Evolutionary conservation across 108 stramenopile species (phyloP).

Genomic region (Thalassiosira profunda): DNA sequence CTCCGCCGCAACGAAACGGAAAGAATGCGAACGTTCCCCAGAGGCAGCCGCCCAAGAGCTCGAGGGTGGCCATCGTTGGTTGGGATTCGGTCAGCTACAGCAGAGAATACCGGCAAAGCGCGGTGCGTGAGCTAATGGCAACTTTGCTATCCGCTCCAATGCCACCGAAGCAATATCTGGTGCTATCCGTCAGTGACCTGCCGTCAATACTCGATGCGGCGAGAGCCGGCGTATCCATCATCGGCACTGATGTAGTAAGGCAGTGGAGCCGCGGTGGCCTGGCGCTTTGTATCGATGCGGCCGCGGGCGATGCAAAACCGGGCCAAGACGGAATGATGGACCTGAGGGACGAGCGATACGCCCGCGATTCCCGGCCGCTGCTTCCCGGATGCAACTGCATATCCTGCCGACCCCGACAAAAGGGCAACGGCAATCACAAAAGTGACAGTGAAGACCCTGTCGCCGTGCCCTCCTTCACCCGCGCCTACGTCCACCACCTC

Average conservation of each 20-base stretch:
- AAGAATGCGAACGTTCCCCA: neutral
- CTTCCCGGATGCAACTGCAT: constrained; percentile 63
- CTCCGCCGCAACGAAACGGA: neutral
- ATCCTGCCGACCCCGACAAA: constrained; percentile 45
- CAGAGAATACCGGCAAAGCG: neutral
- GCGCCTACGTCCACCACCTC: constrained; percentile 87
- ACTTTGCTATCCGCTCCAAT: constrained; percentile 17
- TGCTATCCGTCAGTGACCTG: constrained; percentile 45
- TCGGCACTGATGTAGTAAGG: constrained; percentile 58
- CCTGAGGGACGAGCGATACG: constrained; percentile 50
- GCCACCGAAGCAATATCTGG: constrained; percentile 25
- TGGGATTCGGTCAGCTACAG: constrained; percentile 24
- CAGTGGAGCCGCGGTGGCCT: constrained; percentile 13
- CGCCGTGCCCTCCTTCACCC: constrained; percentile 37
- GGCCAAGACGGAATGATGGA: constrained; percentile 60
- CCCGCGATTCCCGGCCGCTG: constrained; percentile 56
- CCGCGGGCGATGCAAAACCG: neutral
- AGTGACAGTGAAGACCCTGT: neutral
- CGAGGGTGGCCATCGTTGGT: constrained; percentile 37
- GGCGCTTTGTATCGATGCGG: constrained; percentile 18
- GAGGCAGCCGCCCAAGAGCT: constrained; percentile 1
- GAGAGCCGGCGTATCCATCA: constrained; percentile 40
- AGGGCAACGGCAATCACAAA: neutral
- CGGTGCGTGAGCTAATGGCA: constrained; percentile 14
- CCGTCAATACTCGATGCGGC: constrained; percentile 45